phyloP scores from a whole-genome alignment of 1,284 basidiomycete species.

The Melampsora americana region DNA sequence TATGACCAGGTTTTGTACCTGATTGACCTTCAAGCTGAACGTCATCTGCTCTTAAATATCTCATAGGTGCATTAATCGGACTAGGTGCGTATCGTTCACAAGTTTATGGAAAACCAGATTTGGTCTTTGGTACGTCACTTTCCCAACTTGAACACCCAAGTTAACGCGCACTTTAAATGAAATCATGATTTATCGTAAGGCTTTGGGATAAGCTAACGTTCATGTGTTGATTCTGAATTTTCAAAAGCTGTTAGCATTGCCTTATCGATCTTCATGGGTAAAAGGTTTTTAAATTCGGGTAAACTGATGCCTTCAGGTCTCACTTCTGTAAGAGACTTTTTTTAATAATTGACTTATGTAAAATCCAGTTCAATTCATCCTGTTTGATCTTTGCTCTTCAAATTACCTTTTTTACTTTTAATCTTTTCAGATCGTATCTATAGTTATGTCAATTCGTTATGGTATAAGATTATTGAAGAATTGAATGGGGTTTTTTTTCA shows the following conservation, averaged over 20 bases:
- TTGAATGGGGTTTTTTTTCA: neutral
- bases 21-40: neutral
- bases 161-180: too few species aligned
- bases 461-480: slow-evolving; percentile 19
- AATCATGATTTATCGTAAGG: too few species aligned
- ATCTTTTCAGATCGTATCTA: slow-evolving; percentile 19
- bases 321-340: slow-evolving; percentile 33
- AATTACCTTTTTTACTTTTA: neutral
- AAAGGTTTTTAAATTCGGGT: slow-evolving; percentile 13
- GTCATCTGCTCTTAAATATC: neutral
- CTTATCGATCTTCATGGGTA: slow-evolving; percentile 27
- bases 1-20: neutral
- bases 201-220: too few species aligned
- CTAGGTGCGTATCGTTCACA: slow-evolving; percentile 34
- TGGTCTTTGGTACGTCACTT: slow-evolving; percentile 25
- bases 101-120: slow-evolving; percentile 29
- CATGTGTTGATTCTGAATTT: neutral
- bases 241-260: slow-evolving; percentile 18
- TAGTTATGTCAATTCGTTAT: slow-evolving; percentile 37
- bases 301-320: slow-evolving; percentile 42
- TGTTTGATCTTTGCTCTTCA: neutral
- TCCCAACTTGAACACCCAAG: neutral
- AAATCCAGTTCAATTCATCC: neutral
- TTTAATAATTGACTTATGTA: neutral
- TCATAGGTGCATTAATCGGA: slow-evolving; percentile 27